Conservation (phyloP, 805 yeast genomes). For the Kuraishia borneana region DNA sequence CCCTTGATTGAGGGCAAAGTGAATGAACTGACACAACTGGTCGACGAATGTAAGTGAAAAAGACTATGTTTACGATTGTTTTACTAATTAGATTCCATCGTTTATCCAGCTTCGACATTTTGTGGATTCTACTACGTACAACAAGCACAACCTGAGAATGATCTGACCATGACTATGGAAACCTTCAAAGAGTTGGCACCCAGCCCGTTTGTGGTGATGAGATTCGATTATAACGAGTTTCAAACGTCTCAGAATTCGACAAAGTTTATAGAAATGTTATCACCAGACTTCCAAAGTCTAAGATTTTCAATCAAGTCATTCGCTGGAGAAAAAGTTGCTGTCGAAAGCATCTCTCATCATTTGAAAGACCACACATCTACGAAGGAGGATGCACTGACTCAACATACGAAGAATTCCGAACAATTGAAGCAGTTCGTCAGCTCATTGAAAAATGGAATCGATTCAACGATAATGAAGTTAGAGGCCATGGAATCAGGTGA, state of each 20-base stretch:
- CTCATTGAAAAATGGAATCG: background rate
- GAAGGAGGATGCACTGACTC: background rate
- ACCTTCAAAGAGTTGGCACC: background rate
- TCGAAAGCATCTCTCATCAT: background rate
- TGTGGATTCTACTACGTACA: conserved; percentile 1
- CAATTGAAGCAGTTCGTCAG: background rate
- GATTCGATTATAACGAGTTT: background rate
- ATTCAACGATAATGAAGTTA: background rate
- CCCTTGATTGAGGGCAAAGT: background rate
- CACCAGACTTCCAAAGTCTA: too few species aligned
- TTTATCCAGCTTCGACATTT: background rate
- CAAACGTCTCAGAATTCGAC: too few species aligned
- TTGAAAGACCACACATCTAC: background rate
- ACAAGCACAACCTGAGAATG: background rate
- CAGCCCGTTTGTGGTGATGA: background rate
- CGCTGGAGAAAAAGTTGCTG: background rate
- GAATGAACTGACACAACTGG: too few species aligned
- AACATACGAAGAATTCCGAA: background rate
- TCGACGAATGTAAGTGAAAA: background rate
- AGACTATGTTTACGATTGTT: background rate
- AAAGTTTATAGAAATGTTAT: too few species aligned
- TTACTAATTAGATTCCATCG: background rate
- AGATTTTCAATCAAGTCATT: background rate
- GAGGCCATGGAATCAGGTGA: background rate
- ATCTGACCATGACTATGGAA: background rate